phyloP scores from a whole-genome alignment of 73 alveolate species.

The Stentor coeruleus region DNA sequence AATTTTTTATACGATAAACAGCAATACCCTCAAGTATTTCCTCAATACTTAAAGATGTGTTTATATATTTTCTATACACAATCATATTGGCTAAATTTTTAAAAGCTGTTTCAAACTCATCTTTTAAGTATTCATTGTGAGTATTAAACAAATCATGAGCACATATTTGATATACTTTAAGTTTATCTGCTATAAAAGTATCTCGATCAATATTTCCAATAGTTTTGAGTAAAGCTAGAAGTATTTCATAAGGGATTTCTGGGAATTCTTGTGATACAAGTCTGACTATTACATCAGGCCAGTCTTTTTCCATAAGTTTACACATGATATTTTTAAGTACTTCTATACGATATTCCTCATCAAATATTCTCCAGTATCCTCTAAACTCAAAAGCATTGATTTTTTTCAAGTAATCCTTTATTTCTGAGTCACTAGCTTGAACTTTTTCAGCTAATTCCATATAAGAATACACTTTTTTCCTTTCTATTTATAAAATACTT shows the following conservation, averaged over 20 bases:
- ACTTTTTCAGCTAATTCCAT: neutral
- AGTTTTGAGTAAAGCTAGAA: neutral
- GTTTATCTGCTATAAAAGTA: neutral
- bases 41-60: neutral
- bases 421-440: constrained; percentile 1
- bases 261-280: neutral
- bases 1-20: neutral
- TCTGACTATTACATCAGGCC: neutral
- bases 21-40: constrained; percentile 7
- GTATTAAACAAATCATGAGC: neutral
- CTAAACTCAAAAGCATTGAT: neutral
- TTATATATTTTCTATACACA: neutral
- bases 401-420: constrained; percentile 1
- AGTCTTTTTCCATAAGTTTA: neutral
- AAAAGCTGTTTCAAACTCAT: neutral
- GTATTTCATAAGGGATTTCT: constrained; percentile 2
- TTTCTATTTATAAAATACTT: constrained; percentile 3
- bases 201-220: neutral
- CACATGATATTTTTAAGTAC: neutral
- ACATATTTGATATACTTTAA: neutral
- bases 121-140: neutral
- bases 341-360: constrained; percentile 14
- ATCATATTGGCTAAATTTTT: neutral
- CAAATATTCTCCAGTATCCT: constrained; percentile 14
- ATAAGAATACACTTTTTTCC: neutral